Evolutionary conservation across 352 stramenopile genomes (phyloP), one percentile per base, ranked within the genome.

Genomic region (Lagenidium giganteum): DNA sequence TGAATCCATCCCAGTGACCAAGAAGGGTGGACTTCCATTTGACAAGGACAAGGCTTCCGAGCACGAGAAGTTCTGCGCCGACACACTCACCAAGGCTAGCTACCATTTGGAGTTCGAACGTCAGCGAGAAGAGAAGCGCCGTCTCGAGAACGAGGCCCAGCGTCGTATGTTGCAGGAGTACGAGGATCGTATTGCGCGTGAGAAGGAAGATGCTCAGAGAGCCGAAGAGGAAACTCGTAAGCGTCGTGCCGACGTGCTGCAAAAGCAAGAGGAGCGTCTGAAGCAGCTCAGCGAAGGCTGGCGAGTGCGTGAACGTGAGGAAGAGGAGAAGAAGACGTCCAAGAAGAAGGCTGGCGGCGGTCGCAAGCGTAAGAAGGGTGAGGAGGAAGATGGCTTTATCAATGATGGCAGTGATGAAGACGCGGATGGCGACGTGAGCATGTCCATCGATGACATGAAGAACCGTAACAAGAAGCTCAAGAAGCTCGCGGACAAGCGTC

Each of bases 401-500:
- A 58, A 85, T 44, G 60, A 70, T 35, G 74, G 70, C 8, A 66
- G 64, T 17, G 69, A 68, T 9, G 29, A 79, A 35, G 74, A 91
- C 6, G 67, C 76, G 8, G 63, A 76, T 18, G 78, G 64, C 5
- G 73, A 72, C 34, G 61, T 49, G 22, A 65, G 64, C 37, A 87
- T 93, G 66, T 91, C 78, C 21, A 91, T 93, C 31, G 81, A 90
- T 52, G 81, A 93, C 57, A 93, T 93, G 82, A 91, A 93, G 67
- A 90, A 93, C 64, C 81, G 81, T 40, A 91, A 91, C 37, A 47
- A 64, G 16, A 93, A 80, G 42, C 87, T 91, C 65, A 91, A 90
- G 65, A 88, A 85, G 28, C 55, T 93, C 21, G 67, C 83, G 21
- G 81, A 87, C 36, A 94, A 94, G 61, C 78, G 80, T 33, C 83